Conservation (phyloP, 1,139 yeast genomes). For the Suhomyces kunorum region DNA sequence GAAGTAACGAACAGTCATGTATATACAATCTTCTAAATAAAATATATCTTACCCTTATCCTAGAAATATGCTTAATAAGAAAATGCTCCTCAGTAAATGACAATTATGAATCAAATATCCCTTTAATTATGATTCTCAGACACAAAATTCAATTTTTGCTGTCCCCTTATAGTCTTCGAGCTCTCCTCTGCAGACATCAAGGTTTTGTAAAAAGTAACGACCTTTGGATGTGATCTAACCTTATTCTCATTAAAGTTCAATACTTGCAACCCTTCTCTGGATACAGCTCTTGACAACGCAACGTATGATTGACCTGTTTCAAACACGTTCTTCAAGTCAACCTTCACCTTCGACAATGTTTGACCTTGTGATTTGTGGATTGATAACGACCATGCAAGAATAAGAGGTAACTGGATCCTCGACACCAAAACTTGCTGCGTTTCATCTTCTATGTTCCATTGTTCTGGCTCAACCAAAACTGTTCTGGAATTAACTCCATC, state of each 20-base stretch:
- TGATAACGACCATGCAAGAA: constrained; percentile 92
- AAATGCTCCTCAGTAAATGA: too few relatives aligned
- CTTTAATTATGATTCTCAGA: not conserved
- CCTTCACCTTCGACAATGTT: constrained; percentile 78
- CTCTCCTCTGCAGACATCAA: constrained; percentile 28
- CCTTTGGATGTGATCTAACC: constrained; percentile 64
- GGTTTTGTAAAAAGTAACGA: constrained; percentile 56
- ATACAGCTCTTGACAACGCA: constrained; percentile 83
- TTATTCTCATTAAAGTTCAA: constrained; percentile 61
- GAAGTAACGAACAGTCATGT: constrained; percentile 3
- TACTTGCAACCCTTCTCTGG: constrained; percentile 77
- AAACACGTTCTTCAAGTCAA: constrained; percentile 74
- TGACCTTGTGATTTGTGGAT: constrained; percentile 98
- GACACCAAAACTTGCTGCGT: constrained; percentile 31
- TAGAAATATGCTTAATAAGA: not conserved
- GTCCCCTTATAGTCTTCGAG: constrained; percentile 13
- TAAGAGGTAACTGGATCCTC: constrained; percentile 69
- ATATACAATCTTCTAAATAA: constrained; percentile 8
- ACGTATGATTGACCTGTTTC: constrained; percentile 50
- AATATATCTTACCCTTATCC: constrained; percentile 3
- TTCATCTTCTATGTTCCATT: constrained; percentile 47
- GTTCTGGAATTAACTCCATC: constrained; percentile 69
- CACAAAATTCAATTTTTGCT: constrained; percentile 15
- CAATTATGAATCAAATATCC: not conserved
- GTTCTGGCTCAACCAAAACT: constrained; percentile 51